Evolutionary conservation across 192 early-diverging fungal species (phyloP), one percentile per base, ranked within the genome.

Genomic region (Coemansia sp.): DNA sequence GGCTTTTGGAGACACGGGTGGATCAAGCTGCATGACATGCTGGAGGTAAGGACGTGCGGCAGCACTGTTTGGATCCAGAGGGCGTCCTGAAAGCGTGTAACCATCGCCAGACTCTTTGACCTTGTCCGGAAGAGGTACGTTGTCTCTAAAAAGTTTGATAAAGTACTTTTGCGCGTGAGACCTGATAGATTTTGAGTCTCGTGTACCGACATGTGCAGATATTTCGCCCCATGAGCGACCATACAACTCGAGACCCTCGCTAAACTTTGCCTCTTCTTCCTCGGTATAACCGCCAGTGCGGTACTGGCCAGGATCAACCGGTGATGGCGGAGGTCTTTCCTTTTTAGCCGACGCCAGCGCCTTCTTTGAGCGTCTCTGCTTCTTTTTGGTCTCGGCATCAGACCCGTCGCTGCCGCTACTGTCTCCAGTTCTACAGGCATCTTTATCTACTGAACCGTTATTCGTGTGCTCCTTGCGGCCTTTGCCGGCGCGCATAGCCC

Each of bases 101-200:
- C 90, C 90, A 12, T 71, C 81, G n/a, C 90, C 90, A 2, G 82
- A 78, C 57, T 83, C 81, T 34, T 63, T 33, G 46, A 93, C 90
- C 73, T 91, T 94, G 51, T 70, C 80, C n/a, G 93, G 93, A 43
- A 95, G 70, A 34, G 89, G 89, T 42, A 89, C 65, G 18, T 75
- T 85, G 59, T 92, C 93, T 25, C 93, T 69, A 68, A 83, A 95
- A 64, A 95, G 71, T 66, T 92, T 91, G 71, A 94, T 94, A 60
- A 95, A 92, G 66, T 93, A 87, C 67, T 93, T 94, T 78, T 94
- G 92, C 37, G 92, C 91, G 63, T 93, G 93, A 54, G 88, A 89
- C 55, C 92, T 80, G 55, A 95, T 89, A 15, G 91, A 90, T 64
- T 92, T 89, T 45, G 86, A 44, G 57, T 93, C 89, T 40, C 93